These are phyloP conservation scores for Boletales sp. DNA, from an alignment of 768 basidiomycete genomes.

Conservation along the genomic window DNA sequence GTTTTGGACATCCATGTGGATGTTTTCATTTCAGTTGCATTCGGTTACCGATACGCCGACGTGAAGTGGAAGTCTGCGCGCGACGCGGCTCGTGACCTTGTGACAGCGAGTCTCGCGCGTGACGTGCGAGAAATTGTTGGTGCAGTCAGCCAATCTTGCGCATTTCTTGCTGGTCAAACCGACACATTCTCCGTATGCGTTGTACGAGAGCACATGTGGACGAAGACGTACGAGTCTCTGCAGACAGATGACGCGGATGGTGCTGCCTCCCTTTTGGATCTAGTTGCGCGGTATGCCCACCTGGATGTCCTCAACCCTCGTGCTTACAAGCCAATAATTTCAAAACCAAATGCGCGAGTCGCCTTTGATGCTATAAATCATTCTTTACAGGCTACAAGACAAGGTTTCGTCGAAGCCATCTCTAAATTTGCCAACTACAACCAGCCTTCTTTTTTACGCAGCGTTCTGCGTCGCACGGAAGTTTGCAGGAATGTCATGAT, in stretches of 20 bases:
- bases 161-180: constrained; percentile 28
- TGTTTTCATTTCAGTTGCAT: constrained; percentile 44
- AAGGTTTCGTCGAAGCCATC: constrained; percentile 60
- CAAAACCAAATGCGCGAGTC: constrained; percentile 25
- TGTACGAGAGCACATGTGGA: constrained; percentile 66
- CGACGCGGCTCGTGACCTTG: constrained; percentile 39
- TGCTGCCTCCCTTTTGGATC: constrained; percentile 53
- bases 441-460: constrained; percentile 45
- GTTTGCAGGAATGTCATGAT: constrained; percentile 58
- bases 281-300: constrained; percentile 60
- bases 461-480: constrained; percentile 52
- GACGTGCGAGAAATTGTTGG: constrained; percentile 33
- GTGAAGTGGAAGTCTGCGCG: constrained; percentile 43
- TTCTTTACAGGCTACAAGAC: constrained; percentile 52
- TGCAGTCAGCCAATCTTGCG: constrained; percentile 32
- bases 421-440: constrained; percentile 64
- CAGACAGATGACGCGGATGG: constrained; percentile 56
- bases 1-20: constrained; percentile 52
- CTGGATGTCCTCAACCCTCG: constrained; percentile 56
- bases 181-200: constrained; percentile 33
- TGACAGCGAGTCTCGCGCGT: constrained; percentile 29
- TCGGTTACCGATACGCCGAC: constrained; percentile 36
- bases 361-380: constrained; percentile 58
- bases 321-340: constrained; percentile 43
- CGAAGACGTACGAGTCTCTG: constrained; percentile 55